These are phyloP conservation scores for Boletus pseudo-olivaceus DNA, from an alignment of 768 basidiomycete species.

Conservation along the genomic window DNA sequence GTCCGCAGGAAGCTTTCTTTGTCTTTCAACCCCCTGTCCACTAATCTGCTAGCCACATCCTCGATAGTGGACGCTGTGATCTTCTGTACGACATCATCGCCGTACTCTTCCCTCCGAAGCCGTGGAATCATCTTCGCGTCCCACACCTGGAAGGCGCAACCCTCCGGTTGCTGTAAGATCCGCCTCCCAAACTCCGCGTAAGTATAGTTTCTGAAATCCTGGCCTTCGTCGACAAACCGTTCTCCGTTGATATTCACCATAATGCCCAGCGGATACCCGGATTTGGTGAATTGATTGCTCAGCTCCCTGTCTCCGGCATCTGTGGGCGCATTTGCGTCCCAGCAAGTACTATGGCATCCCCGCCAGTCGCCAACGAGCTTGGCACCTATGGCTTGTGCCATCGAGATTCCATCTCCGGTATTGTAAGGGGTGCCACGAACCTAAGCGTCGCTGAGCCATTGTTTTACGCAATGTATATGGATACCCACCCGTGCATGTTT, in stretches of 20 bases:
- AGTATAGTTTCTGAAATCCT: constrained; percentile 69
- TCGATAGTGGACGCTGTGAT: constrained; percentile 45
- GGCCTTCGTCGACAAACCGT: constrained; percentile 70
- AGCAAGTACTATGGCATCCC: constrained; percentile 70
- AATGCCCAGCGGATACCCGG: constrained; percentile 67
- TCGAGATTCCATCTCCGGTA: constrained; percentile 58
- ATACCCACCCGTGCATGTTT: constrained; percentile 47
- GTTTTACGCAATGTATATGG: background rate
- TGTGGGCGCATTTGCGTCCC: constrained; percentile 59
- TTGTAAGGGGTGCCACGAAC: constrained; percentile 72
- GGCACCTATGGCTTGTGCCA: constrained; percentile 51
- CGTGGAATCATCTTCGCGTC: constrained; percentile 42
- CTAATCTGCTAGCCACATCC: constrained; percentile 48
- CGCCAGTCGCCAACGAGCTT: constrained; percentile 61
- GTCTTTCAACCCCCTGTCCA: constrained; percentile 43
- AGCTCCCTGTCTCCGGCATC: constrained; percentile 52
- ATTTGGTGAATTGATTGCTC: constrained; percentile 72
- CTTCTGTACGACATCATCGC: constrained; percentile 56
- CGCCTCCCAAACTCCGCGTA: constrained; percentile 66
- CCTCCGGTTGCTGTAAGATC: constrained; percentile 55
- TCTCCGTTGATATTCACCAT: constrained; percentile 59
- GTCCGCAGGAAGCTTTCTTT: constrained; percentile 43
- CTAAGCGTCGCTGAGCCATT: constrained; percentile 29
- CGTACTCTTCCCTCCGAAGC: constrained; percentile 65
- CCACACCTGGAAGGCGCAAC: constrained; percentile 65